Evolutionary conservation across 257 asterid species (phyloP), one percentile per base, ranked within the genome.

Genomic region (Anisodus acutangulus): DNA sequence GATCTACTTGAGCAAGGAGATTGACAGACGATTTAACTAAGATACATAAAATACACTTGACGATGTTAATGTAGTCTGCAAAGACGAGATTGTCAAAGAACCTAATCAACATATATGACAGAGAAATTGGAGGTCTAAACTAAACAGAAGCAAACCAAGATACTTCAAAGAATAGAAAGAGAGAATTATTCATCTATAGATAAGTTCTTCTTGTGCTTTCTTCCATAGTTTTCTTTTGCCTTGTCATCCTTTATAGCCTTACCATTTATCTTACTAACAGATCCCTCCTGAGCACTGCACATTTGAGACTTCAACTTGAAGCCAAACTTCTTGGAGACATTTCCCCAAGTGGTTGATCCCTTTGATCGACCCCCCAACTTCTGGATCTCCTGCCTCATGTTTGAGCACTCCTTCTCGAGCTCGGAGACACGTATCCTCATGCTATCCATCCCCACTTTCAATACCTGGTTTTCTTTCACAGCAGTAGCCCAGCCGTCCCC

Each of bases 281-380:
- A 96, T 39, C 94, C 97, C 89, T 96, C 98, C 87, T 94, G 93
- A 70, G 99, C 98, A 83, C 97, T 94, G 89, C 99, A 96, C 98
- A 96, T 93, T 81, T 94, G 99, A 12, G 99, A 94, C 93, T 93
- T 96, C 31, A 94, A 53, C 72, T 91, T 82, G 83, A 94, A 91
- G 68, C 98, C 98, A 9, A 96, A 90, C 87, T 89, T 96, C 92
- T 93, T 96, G 4, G 98, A 92, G 37, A 95, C 92, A 63, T 68
- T 89, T 22, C 91, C 97, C 98, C 98, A 94, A 12, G 92, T 60
- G 87, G 91, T 88, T 13, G 92, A 85, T 80, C 88, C 97, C 87
- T 90, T 92, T 22, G 68, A 94, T 85, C 87, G 88, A 16, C 98
- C 99, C 81, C 98, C 99, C 81, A 96, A 84, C 90, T 94, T 94